phyloP scores from a whole-genome alignment of 2,329 filamentous ascomycete species.

The Orbilia javanica region DNA sequence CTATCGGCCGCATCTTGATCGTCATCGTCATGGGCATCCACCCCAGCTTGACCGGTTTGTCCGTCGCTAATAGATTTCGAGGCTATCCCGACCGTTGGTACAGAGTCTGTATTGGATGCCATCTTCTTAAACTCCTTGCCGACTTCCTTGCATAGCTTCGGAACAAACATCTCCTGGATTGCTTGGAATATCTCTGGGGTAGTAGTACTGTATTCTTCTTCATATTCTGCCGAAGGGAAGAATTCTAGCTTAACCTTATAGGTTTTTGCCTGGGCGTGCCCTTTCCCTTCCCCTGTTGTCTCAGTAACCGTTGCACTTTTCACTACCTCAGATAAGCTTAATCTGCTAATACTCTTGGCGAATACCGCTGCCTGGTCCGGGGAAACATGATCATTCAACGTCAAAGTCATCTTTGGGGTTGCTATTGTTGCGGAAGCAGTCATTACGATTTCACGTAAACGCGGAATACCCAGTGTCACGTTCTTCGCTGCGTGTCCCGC shows the following conservation, averaged over 20 bases:
- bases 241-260: slow-evolving; percentile 86
- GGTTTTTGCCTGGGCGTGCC: slow-evolving; percentile 79
- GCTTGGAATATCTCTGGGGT: slow-evolving; percentile 81
- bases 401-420: slow-evolving; percentile 89
- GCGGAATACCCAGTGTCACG: slow-evolving; percentile 97
- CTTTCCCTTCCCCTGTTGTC: slow-evolving; percentile 78
- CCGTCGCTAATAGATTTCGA: slow-evolving; percentile 71
- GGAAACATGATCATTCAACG: slow-evolving; percentile 79
- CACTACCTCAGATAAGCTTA: slow-evolving; percentile 85
- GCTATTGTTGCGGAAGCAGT: slow-evolving; percentile 90
- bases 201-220: slow-evolving; percentile 83
- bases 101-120: slow-evolving; percentile 75
- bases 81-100: slow-evolving; percentile 78
- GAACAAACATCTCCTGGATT: slow-evolving; percentile 84
- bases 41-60: slow-evolving; percentile 64
- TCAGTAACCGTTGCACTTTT: slow-evolving; percentile 86
- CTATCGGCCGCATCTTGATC: slow-evolving; percentile 71
- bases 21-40: slow-evolving; percentile 33
- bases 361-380: slow-evolving; percentile 80
- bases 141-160: slow-evolving; percentile 77
- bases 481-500: slow-evolving; percentile 98
- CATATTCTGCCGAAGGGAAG: slow-evolving; percentile 87
- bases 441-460: slow-evolving; percentile 97
- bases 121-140: slow-evolving; percentile 85
- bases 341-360: slow-evolving; percentile 88